Conservation (phyloP, 2,329 filamentous ascomycete genomes). For the Teratosphaeria zuluensis region DNA sequence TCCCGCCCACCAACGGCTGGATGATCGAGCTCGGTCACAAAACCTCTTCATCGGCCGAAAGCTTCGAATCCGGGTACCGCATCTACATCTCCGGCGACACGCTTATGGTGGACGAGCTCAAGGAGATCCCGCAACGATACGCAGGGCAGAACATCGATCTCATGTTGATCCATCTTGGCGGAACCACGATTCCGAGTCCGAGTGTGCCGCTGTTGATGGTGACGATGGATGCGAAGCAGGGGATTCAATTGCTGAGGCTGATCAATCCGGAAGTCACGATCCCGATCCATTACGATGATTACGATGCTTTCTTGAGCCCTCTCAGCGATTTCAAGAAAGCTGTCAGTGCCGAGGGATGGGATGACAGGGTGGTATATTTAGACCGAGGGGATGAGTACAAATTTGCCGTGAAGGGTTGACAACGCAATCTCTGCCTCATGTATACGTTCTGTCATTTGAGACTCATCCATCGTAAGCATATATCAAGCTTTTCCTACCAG, state of each 20-base stretch:
- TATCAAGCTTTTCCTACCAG: background rate
- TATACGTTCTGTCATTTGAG: background rate
- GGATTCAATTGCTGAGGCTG: constrained; percentile 49
- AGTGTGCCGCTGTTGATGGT: constrained; percentile 54
- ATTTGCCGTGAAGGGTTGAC: constrained; percentile 38
- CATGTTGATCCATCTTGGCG: constrained; percentile 58
- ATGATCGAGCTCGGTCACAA: constrained; percentile 52
- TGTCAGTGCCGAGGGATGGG: constrained; percentile 43
- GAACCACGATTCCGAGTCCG: constrained; percentile 54
- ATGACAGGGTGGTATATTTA: constrained; percentile 49
- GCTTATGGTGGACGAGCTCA: constrained; percentile 51
- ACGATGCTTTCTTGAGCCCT: constrained; percentile 52
- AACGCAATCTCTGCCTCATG: background rate
- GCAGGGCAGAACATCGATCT: constrained; percentile 48
- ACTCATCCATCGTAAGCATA: background rate
- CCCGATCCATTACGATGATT: constrained; percentile 57
- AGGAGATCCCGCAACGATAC: constrained; percentile 50
- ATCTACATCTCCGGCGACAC: constrained; percentile 62
- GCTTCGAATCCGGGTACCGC: constrained; percentile 25
- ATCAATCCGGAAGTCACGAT: constrained; percentile 54
- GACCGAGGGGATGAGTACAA: constrained; percentile 49
- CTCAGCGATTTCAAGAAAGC: constrained; percentile 50
- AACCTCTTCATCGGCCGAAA: constrained; percentile 27
- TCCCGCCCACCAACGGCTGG: constrained; percentile 59
- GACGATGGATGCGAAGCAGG: constrained; percentile 58